Base-by-base conservation (phyloP, 306 rosid species). In the Bauhinia variegata region DNA sequence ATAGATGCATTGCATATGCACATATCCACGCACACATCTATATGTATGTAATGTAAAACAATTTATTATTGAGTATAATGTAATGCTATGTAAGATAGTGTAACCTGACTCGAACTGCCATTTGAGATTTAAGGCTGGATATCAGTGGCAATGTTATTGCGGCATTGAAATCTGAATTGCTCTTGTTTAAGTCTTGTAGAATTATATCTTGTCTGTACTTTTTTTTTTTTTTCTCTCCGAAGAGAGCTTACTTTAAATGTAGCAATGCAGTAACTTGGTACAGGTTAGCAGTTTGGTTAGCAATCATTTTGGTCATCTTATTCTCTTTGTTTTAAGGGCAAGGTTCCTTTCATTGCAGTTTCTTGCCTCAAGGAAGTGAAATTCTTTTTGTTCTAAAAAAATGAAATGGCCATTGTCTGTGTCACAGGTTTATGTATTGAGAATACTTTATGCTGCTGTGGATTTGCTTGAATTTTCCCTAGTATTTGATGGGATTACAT, bases 131-230 rank as follows among this genome's bases (percentile, higher is more conserved):
- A 12, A 12, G 48, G 48, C 13, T 7, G 48, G 48, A 42, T 42
- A 12, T 42, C 14, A 42, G 7, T 36, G 41, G 9, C 11, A 1
- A 42, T 11, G 14, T 4, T 4, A 42, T 42, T 42, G 48, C 14
- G 1, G 14, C 13, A 9, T 12, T 42, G n/a, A 4, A n/a, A 47
- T 15, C 52, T 4, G n/a, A 2, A 42, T 42, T 9, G 11, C 14
- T 3, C 14, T 42, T 47, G 18, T 47, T 47, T 44, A n/a, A 68
- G 65, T 65, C 33, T 59, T 73, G 61, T 72, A 59, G 39, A 62
- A 17, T 60, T 53, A n/a, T 41, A 41, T 31, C 36, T 66, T 3
- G 8, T 16, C 16, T 62, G 39, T 47, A 28, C 6, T 30, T 23
- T 56, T 33, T 36, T 55, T 4, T 56, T 4, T 19, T 15, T 53